Conservation (phyloP, 148 eudicot species). For the Amaranthus cruentus region DNA sequence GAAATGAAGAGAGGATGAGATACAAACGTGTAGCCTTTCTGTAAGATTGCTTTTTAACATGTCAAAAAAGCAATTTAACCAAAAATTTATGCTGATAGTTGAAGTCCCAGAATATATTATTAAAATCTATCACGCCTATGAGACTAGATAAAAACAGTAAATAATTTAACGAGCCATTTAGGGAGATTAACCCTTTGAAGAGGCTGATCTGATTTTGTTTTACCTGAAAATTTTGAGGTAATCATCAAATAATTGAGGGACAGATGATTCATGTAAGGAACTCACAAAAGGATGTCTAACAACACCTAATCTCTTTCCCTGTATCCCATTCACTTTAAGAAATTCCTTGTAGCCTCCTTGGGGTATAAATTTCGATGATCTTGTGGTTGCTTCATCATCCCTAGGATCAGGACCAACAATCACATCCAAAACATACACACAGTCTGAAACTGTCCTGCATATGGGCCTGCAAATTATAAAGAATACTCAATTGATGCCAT, state of each 20-base stretch:
- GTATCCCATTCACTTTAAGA: conserved; percentile 40
- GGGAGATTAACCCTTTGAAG: too few relatives aligned
- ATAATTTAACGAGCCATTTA: too few relatives aligned
- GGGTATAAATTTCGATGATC: conserved; percentile 52
- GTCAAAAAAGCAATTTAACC: too few relatives aligned
- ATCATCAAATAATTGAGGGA: conserved; percentile 37
- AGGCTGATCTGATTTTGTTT: too few relatives aligned
- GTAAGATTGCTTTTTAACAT: too few relatives aligned
- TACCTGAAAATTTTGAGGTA: conserved; percentile 53
- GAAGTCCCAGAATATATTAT: too few relatives aligned
- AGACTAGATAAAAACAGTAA: too few relatives aligned
- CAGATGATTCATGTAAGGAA: conserved; percentile 28
- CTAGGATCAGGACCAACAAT: conserved; percentile 50
- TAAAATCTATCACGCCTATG: too few relatives aligned
- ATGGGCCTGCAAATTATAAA: conserved; percentile 50
- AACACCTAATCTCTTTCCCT: conserved; percentile 57
- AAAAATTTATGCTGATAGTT: too few relatives aligned
- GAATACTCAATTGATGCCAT: not conserved
- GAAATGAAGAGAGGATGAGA: too few relatives aligned
- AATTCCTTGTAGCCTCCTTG: conserved; percentile 53
- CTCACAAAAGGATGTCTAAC: conserved; percentile 51
- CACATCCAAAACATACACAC: conserved; percentile 56
- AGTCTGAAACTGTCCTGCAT: conserved; percentile 67
- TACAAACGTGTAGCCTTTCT: too few relatives aligned
- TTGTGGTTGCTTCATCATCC: conserved; percentile 50